Base-by-base conservation (phyloP, 2,329 filamentous ascomycete species). In the Metarhizium humberi region DNA sequence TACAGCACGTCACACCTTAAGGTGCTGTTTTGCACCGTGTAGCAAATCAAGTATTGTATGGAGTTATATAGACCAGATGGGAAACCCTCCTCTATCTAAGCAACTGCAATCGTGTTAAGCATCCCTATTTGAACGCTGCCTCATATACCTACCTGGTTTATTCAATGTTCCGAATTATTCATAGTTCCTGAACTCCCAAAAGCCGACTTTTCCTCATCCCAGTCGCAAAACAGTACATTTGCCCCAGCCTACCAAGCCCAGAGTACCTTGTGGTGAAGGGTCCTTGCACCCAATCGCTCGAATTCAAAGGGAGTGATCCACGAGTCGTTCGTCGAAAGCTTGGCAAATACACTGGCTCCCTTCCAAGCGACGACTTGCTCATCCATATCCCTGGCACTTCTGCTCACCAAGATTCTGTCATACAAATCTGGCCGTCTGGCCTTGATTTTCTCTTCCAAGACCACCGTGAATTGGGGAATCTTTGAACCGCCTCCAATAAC, bases 291-390 rank as follows among this genome's bases (percentile, higher is more conserved):
- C 54, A 96, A 69, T 57, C 90, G 82, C 73, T 96, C 91, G 71
- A 92, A 96, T 76, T 97, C 92, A 64, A 87, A 78, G 50, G 84
- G 82, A 14, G 86, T 87, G 66, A 97, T 90, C 94, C 94, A 99
- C 64, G 88, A 94, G 70, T 99, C 94, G 72, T 97, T 97, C 16
- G 90, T 92, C 49, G 85, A 82, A 62, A 97, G 75, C 73, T 95
- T 91, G 3, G 90, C 92, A 76, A 96, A 99, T 16, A 99, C 92
- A 67, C 91, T 96, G 0, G 90, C 94, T 4, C 94, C 94, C 78
- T 99, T 99, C 94, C 94, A 99, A 8, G 87, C 86, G 53, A 97
- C 88, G n/a, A 97, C 92, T 72, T 96, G 91, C 57, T 94, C 90
- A 71, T 99, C 94, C 75, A 99, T 87, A 64, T 99, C 94, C 64